Base-by-base conservation (phyloP, 2,329 filamentous ascomycete species). In the Fusarium begoniae region DNA sequence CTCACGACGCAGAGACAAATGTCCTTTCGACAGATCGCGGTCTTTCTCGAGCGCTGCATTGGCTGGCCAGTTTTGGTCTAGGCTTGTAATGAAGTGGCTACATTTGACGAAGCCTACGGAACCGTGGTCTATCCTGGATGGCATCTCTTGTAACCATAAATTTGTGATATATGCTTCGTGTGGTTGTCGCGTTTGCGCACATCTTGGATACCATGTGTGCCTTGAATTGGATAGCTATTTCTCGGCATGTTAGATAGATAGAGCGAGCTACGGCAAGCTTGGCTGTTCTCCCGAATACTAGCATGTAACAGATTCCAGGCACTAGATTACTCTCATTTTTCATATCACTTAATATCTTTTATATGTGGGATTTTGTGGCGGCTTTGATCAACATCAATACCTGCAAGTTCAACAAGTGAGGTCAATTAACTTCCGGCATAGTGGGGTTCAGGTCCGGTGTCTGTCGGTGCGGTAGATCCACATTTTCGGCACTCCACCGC, bases 321-420 rank as follows among this genome's bases (percentile, higher is more conserved):
- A 8, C 3, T 35, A n/a, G 3, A 40, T 8, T 0, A 28, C 2
- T 8, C 4, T 40, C 0, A n/a, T 5, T 28, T 4, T 0, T 3
- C 2, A 18, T 13, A 7, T 17, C 2, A 10, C 4, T n/a, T 2
- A 3, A 18, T 13, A 7, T 17, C 2, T 8, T 6, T n/a, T 2
- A 3, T 10, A 8, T 11, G 20, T n/a, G 20, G 6, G 5, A 3
- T 28, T 0, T n/a, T 2, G 20, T 41, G 8, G 8, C 5, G 20
- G 10, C 8, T 24, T 28, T 3, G 24, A 30, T n/a, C 4, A n/a
- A 10, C 0, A 38, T 5, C 6, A 44, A 20, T 0, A n/a, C 5
- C 15, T 28, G 14, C 14, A 26, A 26, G 15, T 37, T 38, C 20
- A 22, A 24, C 24, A 24, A 17, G 26, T 50, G 54, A 58, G 24